Percentiles rank a stretch among this genome's conserved stretches.
Evolutionary conservation across 2,329 filamentous ascomycete genomes (phyloP).

Genomic region (Cylindrodendrum hubeiense): DNA sequence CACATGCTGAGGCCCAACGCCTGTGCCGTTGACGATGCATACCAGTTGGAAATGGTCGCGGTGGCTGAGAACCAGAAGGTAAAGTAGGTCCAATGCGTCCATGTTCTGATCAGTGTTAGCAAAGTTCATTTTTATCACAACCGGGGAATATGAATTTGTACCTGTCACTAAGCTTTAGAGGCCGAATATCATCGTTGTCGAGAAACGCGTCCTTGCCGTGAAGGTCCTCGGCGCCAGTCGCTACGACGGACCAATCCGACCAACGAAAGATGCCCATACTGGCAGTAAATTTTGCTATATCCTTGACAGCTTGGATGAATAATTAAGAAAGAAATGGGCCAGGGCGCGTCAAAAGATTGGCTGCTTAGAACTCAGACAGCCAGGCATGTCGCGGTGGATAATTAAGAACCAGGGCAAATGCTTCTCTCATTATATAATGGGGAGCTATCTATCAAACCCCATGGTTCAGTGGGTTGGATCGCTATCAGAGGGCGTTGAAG

Average conservation of each 20-base stretch:
- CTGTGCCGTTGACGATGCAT: constrained; percentile 54
- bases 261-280: background rate
- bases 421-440: background rate
- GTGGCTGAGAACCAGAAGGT: constrained; percentile 27
- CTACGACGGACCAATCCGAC: constrained; percentile 1
- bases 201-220: constrained; percentile 15
- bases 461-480: background rate
- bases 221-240: constrained; percentile 5
- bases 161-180: constrained; percentile 3
- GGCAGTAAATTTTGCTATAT: too few relatives aligned
- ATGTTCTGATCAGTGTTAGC: background rate
- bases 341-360: background rate
- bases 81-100: constrained; percentile 12
- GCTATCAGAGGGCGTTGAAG: background rate
- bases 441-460: background rate
- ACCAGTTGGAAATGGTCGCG: constrained; percentile 38
- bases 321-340: too few relatives aligned
- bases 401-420: background rate
- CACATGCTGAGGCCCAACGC: constrained; percentile 61
- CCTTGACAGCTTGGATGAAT: too few relatives aligned
- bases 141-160: background rate
- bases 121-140: too few relatives aligned
- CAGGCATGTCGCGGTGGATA: background rate
- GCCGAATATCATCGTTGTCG: constrained; percentile 18
- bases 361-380: background rate